Evolutionary conservation across 306 rosid genomes (phyloP), one percentile per base, ranked within the genome.

Genomic region (Cicer arietinum): DNA sequence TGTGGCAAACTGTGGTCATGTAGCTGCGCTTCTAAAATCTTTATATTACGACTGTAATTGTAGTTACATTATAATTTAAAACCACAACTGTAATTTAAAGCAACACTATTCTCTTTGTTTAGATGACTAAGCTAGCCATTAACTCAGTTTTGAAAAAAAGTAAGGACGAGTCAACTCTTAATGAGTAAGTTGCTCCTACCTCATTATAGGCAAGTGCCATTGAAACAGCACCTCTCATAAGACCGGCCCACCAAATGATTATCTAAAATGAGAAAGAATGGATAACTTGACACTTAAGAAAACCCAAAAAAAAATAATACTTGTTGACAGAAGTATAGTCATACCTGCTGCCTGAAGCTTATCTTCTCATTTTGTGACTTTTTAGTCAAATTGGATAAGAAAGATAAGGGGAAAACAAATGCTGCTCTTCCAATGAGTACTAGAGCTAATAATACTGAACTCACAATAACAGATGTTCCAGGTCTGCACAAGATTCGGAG

Each of bases 191-290:
- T 62, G 70, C 64, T 73, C 80, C 46, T 75, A 90, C 99, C 98
- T 95, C 92, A 90, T 95, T 91, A 80, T 95, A 95, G 60, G 99
- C 98, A 4, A 95, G 96, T 37, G 99, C 99, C 77, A 95, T 89
- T 46, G 99, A 95, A 72, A 95, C 99, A 59, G 99, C 96, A 67
- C 99, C 99, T 86, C 99, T 90, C 98, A 95, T 95, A 76, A 95
- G 99, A 78, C 99, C 99, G 84, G 99, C 99, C 99, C 98, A 92
- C 99, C 99, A 95, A 72, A 92, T 86, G 67, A 89, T 79, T 73
- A 95, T 85, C 99, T 95, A 76, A 65, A 75, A 56, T 9, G 30
- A 66, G 74, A 78, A 79, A 77, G 51, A 74, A 71, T 22, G 70
- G 46, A 66, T 72, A 63, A 61, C 65, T 41, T 9, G 20, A 44